These are phyloP conservation scores for Lentinula raphanica DNA, from an alignment of 768 basidiomycete species.

Conservation along the genomic window DNA sequence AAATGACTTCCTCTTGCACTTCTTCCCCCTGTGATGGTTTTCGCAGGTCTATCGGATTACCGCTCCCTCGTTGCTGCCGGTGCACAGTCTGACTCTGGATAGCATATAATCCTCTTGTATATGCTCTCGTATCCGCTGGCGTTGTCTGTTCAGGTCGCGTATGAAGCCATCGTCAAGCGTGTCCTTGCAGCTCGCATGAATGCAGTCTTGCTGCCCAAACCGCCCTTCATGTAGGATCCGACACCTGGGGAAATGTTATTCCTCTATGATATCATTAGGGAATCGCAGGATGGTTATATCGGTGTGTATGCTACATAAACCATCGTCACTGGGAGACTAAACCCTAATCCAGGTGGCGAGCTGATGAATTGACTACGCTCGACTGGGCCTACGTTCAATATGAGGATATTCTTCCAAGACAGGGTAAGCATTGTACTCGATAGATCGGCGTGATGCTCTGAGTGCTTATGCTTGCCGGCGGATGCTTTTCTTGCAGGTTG, in stretches of 20 bases:
- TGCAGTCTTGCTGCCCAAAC: not conserved
- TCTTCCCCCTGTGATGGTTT: not conserved
- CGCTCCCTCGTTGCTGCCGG: not conserved
- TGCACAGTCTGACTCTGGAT: not conserved
- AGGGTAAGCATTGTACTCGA: slow-evolving; percentile 27
- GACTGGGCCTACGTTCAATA: slow-evolving; percentile 27
- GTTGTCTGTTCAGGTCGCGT: not conserved
- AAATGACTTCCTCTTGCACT: not conserved
- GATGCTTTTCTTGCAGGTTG: slow-evolving; percentile 23
- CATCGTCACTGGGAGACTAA: not conserved
- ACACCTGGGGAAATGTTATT: not conserved
- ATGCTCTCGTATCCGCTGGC: not conserved
- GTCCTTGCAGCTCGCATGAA: not conserved
- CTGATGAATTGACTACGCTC: slow-evolving; percentile 17
- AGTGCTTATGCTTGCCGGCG: not conserved
- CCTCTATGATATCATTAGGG: not conserved
- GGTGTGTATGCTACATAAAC: slow-evolving; percentile 15
- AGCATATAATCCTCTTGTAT: not conserved
- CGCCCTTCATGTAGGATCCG: not conserved
- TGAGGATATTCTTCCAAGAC: slow-evolving; percentile 32
- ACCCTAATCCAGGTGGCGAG: slow-evolving; percentile 21
- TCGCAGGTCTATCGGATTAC: not conserved
- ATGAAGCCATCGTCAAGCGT: not conserved
- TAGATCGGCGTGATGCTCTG: no score
- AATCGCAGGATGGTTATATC: slow-evolving; percentile 20